Evolutionary conservation across 2,329 filamentous ascomycete species (phyloP), one percentile per base, ranked within the genome.

Genomic region (Fusarium veterinarium): DNA sequence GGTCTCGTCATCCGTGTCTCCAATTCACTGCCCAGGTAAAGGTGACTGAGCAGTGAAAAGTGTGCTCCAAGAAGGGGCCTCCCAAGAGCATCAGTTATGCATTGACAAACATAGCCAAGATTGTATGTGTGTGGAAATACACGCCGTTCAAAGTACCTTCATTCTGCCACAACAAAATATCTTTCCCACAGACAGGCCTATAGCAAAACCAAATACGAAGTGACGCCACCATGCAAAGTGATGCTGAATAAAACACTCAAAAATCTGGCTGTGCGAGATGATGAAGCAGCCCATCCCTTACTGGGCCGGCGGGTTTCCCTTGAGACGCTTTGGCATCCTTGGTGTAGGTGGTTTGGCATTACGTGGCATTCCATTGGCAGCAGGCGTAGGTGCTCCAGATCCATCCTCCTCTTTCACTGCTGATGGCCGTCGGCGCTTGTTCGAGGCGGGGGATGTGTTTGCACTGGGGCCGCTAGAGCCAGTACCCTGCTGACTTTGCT

Each of bases 401-500:
- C 82, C 83, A 30, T 90, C 88, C 69, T 90, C 89, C 8, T 81
- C 79, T 81, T 90, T 90, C 25, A 90, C 87, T 8, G 85, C 85
- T 0, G 88, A 90, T 1, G 88, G 86, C 35, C 89, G 84, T 74
- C 89, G 81, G 60, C 88, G 83, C 80, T 91, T 91, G 72, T 89
- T 90, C 38, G 87, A 88, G 30, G 87, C 86, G 42, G 89, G 89
- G 37, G 89, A 91, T 9, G 91, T 92, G 81, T 91, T 92, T 63
- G 90, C 90, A 77, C 90, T 92, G 11, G 90, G 89, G 4, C 89
- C 90, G 78, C 88, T 90, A 14, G 90, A 91, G 79, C 84, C 89
- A 37, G 90, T 91, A 42, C 90, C 91, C 78, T 92, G 91, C 79
- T 92, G 90, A 78, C 90, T 92, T 71, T 89, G 88, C 78, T 92